These are phyloP conservation scores for Omphalotus guepiniiformis DNA, from an alignment of 768 basidiomycete genomes.

Conservation along the genomic window DNA sequence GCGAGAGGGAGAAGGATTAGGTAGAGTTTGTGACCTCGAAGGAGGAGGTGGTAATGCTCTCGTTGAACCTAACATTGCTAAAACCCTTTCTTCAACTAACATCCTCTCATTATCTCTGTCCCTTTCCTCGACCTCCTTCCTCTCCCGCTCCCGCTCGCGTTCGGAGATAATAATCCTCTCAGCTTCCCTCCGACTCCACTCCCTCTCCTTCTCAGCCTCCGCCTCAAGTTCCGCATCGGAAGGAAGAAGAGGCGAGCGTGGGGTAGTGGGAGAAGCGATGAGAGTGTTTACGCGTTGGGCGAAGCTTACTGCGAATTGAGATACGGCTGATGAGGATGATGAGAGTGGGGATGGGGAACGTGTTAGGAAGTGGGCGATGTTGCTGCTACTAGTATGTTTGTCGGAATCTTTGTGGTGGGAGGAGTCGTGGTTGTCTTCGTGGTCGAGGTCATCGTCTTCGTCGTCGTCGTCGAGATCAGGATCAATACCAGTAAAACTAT, in stretches of 20 bases:
- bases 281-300: slow-evolving; percentile 72
- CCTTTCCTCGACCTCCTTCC: slow-evolving; percentile 77
- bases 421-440: no score
- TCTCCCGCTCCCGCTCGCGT: slow-evolving; percentile 67
- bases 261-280: slow-evolving; percentile 46
- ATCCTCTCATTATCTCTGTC: slow-evolving; percentile 66
- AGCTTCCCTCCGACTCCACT: slow-evolving; percentile 70
- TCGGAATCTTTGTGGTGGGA: no score
- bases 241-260: slow-evolving; percentile 38
- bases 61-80: slow-evolving; percentile 64
- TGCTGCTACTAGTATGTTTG: no score
- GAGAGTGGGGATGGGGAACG: no score
- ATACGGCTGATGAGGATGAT: slow-evolving; percentile 61
- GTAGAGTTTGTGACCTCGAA: slow-evolving; percentile 49
- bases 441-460: no score
- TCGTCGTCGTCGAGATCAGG: no score
- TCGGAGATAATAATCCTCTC: slow-evolving; percentile 71
- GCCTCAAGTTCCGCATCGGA: slow-evolving; percentile 58
- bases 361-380: no score
- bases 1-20: slow-evolving; percentile 4
- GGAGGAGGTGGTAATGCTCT: slow-evolving; percentile 55
- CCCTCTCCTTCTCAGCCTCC: slow-evolving; percentile 74
- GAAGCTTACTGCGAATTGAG: slow-evolving; percentile 68
- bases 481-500: no score
- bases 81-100: slow-evolving; percentile 66